Base-by-base conservation (phyloP, 2,329 filamentous ascomycete species). In the Exophiala lecanii-corni region DNA sequence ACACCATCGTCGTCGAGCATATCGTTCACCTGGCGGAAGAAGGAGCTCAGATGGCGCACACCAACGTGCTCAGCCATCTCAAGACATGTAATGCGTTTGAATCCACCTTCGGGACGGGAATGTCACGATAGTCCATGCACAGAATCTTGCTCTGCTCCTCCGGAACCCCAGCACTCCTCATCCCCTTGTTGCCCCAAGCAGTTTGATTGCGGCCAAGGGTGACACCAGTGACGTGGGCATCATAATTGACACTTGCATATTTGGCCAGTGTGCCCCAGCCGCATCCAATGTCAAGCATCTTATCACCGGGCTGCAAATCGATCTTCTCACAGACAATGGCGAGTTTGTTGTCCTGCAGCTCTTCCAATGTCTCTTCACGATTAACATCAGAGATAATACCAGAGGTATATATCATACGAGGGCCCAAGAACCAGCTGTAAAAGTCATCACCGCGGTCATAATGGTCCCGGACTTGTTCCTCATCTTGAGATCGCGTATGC, bases 61-160 rank as follows among this genome's bases (percentile, higher is more conserved):
- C 92, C 92, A 57, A 97, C 92, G 71, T 98, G 92, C 75, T 97
- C 92, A 41, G 88, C 89, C 92, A 97, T 97, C 70, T 98, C 92
- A 42, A 97, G 81, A 67, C 88, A 94, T 57, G 89, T 95, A 62
- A 97, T 96, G 74, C 95, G 94, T 70, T 94, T 81, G 75, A 91
- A 97, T 47, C 78, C 75, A 52, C 83, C 84, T 57, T 84, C 70
- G 15, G 86, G 15, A 86, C 77, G 19, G 88, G 86, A 55, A 92
- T 89, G 62, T 97, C 92, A 61, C 92, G 88, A 75, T 97, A 98
- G 68, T 97, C 92, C 79, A 89, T 86, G 78, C 92, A 97, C 52
- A 95, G 73, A 62, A 97, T 89, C 56, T 81, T 84, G 72, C 85
- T 92, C 73, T 98, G 92, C 57, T 84, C 79, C 67, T 96, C 88